Evolutionary conservation across 208 protist species (phyloP).

Genomic region (Spironucleus salmonicida): DNA sequence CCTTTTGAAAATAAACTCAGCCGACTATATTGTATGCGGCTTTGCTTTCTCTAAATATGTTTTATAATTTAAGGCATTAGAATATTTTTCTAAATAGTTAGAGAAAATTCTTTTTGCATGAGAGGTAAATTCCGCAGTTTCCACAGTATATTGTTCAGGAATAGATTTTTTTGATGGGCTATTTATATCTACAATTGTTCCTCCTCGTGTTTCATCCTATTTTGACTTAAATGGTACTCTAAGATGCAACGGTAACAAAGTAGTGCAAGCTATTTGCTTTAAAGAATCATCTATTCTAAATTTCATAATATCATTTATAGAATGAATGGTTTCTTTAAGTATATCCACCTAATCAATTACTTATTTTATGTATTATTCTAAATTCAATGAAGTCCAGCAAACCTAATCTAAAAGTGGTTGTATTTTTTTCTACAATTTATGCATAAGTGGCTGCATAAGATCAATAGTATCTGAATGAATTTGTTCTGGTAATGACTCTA

Average conservation of each 20-base stretch:
- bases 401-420: slow-evolving; percentile 37
- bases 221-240: not conserved
- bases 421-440: slow-evolving; percentile 66
- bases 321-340: not conserved
- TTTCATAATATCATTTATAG: not conserved
- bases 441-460: slow-evolving; percentile 66
- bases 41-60: slow-evolving; percentile 28
- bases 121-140: not conserved
- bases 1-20: slow-evolving; percentile 42
- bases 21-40: not conserved
- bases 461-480: slow-evolving; percentile 37
- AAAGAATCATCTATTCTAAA: not conserved
- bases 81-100: slow-evolving; percentile 4
- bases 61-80: slow-evolving; percentile 24
- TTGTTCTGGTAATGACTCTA: slow-evolving; percentile 40
- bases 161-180: not conserved
- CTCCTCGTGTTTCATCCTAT: not conserved
- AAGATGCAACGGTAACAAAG: not conserved
- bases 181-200: not conserved
- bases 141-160: not conserved
- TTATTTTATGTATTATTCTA: slow-evolving; percentile 68
- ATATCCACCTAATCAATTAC: not conserved
- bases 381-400: slow-evolving; percentile 66
- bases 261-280: not conserved
- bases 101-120: not conserved